Conservation (phyloP, 768 basidiomycete genomes). For the Leccinum fibrillosum region DNA sequence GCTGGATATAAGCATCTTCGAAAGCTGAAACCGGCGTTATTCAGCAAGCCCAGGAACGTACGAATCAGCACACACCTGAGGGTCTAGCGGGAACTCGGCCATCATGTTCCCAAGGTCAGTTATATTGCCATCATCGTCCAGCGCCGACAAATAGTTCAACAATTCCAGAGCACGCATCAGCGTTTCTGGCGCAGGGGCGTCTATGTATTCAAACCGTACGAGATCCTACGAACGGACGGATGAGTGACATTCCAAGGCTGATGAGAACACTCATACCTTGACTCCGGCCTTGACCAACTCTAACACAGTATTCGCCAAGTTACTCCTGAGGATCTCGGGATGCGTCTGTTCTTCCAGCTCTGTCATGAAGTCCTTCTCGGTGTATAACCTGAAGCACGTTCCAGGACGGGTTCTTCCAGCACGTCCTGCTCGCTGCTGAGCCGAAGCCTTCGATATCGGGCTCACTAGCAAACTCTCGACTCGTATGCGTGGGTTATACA, state of each 20-base stretch:
- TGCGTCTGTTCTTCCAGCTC: slow-evolving; percentile 97
- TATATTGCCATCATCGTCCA: slow-evolving; percentile 92
- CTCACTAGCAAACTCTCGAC: slow-evolving; percentile 92
- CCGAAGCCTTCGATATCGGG: slow-evolving; percentile 95
- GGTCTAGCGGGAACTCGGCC: slow-evolving; percentile 99
- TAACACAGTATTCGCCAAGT: slow-evolving; percentile 89
- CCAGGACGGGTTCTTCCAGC: slow-evolving; percentile 95
- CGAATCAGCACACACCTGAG: slow-evolving; percentile 57
- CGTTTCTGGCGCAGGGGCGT: slow-evolving; percentile 93
- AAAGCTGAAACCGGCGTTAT: slow-evolving; percentile 41
- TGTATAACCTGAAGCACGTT: slow-evolving; percentile 96
- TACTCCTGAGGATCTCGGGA: slow-evolving; percentile 92
- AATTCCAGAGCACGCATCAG: slow-evolving; percentile 95
- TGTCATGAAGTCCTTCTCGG: slow-evolving; percentile 94
- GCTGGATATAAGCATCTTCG: slow-evolving; percentile 92
- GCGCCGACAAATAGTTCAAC: slow-evolving; percentile 85
- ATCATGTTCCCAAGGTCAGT: slow-evolving; percentile 85
- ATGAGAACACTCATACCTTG: slow-evolving; percentile 45
- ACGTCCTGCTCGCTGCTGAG: slow-evolving; percentile 94
- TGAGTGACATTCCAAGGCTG: neutral
- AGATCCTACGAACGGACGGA: slow-evolving; percentile 49
- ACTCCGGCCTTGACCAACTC: slow-evolving; percentile 94
- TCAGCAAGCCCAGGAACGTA: neutral
- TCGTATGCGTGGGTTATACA: slow-evolving; percentile 96
- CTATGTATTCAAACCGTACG: slow-evolving; percentile 84